Evolutionary conservation across 441 rosid species (phyloP), one percentile per base, ranked within the genome.

Genomic region (Populus hybrid): DNA sequence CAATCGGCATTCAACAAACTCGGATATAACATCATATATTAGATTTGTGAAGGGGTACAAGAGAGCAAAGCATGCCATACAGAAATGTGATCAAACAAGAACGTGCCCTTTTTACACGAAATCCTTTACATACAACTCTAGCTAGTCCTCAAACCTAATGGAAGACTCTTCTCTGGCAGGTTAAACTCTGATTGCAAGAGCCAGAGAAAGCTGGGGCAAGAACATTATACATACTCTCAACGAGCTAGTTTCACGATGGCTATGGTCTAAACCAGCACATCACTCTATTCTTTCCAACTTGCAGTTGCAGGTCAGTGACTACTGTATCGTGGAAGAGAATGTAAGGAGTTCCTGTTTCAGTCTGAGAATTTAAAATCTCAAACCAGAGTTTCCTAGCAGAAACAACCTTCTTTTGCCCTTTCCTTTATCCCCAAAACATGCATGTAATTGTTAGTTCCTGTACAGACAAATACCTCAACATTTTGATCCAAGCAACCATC

Each of bases 361-460:
- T 89, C 75, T 91, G 94, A 21, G 96, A 90, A 66, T 81, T 91
- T 82, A 93, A 79, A 68, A 91, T 84, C 78, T 90, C 93, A 85
- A 86, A 89, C 97, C 96, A 89, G 11, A 90, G 88, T 79, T 79
- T 85, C 74, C 84, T 89, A 10, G 93, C 94, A 77, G 85, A 85
- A 32, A 90, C 84, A 78, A 89, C 86, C 83, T 87, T 91, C 89
- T 30, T 84, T 92, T 68, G 89, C 91, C 77, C 87, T 92, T 23
- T 92, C 94, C 95, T 89, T 32, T 11, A 75, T 21, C 65, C 59
- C 32, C 6, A 70, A 30, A 4, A 18, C 26, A 9, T 9, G 9
- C 24, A 53, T 30, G 12, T 18, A 24, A 63, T 11, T 34, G 10
- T 46, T 4, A 35, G 26, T 46, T 14, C 14, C 12, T 11, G 53